Conservation (phyloP, 2,329 filamentous ascomycete species). For the Mycosphaerella sp. region DNA sequence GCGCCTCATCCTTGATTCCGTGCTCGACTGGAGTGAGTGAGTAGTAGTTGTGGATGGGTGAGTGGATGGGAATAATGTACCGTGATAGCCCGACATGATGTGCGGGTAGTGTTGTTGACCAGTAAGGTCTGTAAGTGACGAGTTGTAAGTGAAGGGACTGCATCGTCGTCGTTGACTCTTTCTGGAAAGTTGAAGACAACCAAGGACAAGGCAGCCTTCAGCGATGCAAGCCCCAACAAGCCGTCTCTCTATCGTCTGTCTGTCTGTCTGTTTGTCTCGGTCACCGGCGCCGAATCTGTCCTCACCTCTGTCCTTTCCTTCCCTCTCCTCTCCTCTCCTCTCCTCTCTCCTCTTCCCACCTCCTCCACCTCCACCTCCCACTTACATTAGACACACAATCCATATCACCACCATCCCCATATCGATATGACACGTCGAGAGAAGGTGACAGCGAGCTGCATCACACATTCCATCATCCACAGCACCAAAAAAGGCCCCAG, state of each 20-base stretch:
- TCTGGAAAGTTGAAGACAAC: too few relatives aligned
- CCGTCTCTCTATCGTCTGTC: too few relatives aligned
- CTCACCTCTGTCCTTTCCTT: too few relatives aligned
- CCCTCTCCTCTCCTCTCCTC: too few relatives aligned
- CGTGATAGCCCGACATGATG: conserved; percentile 7
- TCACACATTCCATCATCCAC: conserved; percentile 20
- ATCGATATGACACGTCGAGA: conserved; percentile 19
- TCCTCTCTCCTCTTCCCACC: background rate
- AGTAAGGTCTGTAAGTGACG: too few relatives aligned
- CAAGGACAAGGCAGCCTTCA: too few relatives aligned
- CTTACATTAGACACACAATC: background rate
- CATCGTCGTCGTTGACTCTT: too few relatives aligned
- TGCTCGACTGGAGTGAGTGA: conserved; percentile 2
- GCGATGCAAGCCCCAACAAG: too few relatives aligned
- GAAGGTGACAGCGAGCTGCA: conserved; percentile 19
- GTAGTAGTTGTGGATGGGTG: background rate
- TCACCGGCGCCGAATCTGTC: too few relatives aligned
- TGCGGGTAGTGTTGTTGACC: background rate
- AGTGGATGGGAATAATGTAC: background rate
- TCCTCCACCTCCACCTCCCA: background rate
- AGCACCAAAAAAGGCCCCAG: conserved; percentile 10
- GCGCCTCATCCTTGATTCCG: conserved; percentile 7
- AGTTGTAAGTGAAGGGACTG: too few relatives aligned
- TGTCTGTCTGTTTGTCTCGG: too few relatives aligned
- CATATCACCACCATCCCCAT: background rate